A percentile compares a stretch with the other conserved stretches of the same genome.
These are phyloP conservation scores for Coleophoma crateriformis DNA, from an alignment of 2,329 filamentous ascomycete species.

Conservation along the genomic window DNA sequence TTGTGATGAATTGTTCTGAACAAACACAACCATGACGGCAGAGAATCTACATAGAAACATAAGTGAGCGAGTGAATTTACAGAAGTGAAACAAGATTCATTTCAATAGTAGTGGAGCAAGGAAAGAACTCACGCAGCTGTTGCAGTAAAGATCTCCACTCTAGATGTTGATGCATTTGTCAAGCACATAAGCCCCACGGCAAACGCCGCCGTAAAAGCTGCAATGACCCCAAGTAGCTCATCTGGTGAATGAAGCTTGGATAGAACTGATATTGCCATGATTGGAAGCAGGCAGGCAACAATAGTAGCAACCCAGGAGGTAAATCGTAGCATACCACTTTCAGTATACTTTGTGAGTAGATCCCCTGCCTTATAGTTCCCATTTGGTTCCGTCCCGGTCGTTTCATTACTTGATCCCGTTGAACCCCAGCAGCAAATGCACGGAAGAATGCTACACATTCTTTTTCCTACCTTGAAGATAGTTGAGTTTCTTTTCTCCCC, in stretches of 20 bases:
- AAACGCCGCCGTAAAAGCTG: slow-evolving; percentile 12
- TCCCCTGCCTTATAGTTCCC: too few relatives aligned
- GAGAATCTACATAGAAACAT: slow-evolving; percentile 7
- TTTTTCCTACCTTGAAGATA: too few relatives aligned
- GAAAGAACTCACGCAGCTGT: slow-evolving; percentile 16
- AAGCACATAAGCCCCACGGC: slow-evolving; percentile 12
- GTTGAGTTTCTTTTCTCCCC: too few relatives aligned
- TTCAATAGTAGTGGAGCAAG: not conserved
- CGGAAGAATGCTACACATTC: too few relatives aligned
- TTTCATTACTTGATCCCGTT: too few relatives aligned
- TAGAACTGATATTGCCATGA: slow-evolving; percentile 11
- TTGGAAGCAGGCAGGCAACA: slow-evolving; percentile 13
- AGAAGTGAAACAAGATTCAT: too few relatives aligned
- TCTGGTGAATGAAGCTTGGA: slow-evolving; percentile 5
- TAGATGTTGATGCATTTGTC: slow-evolving; percentile 6
- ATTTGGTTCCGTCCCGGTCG: too few relatives aligned
- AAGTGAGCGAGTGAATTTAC: not conserved
- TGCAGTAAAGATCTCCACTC: slow-evolving; percentile 17
- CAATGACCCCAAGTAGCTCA: slow-evolving; percentile 8
- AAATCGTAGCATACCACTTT: slow-evolving; percentile 4
- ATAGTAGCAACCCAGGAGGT: slow-evolving; percentile 11
- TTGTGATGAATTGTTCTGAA: slow-evolving; percentile 5
- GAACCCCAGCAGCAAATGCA: too few relatives aligned
- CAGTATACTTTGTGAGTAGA: slow-evolving; percentile 2
- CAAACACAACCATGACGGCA: slow-evolving; percentile 15